Evolutionary conservation across 352 stramenopile genomes (phyloP).

Genomic region (Nannochloropsis limnetica): DNA sequence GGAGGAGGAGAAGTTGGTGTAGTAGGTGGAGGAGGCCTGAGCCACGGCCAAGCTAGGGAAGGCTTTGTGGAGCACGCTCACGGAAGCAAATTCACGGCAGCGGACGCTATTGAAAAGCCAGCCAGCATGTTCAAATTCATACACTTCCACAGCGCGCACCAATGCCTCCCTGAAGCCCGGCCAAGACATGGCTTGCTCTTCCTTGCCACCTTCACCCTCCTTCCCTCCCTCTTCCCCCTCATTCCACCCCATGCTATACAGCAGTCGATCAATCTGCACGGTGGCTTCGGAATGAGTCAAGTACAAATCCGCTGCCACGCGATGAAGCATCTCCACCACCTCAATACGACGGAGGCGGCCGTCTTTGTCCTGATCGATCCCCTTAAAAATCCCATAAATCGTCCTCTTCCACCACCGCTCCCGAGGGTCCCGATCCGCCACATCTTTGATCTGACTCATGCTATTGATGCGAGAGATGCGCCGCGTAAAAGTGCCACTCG

Average conservation of each 20-base stretch:
- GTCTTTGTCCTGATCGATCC: neutral
- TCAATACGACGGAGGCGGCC: neutral
- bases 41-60: neutral
- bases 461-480: neutral
- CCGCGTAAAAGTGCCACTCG: neutral
- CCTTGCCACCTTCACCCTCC: neutral
- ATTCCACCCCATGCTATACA: neutral
- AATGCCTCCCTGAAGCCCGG: slow-evolving; percentile 6
- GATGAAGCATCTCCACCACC: neutral
- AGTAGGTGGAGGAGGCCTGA: neutral
- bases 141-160: slow-evolving; percentile 1
- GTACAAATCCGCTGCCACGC: slow-evolving; percentile 2
- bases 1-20: neutral
- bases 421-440: neutral
- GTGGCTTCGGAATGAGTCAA: neutral
- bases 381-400: slow-evolving; percentile 28
- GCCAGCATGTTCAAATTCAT: slow-evolving; percentile 14
- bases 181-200: neutral
- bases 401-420: slow-evolving; percentile 27
- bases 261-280: neutral
- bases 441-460: neutral
- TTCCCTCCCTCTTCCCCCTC: neutral
- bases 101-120: neutral
- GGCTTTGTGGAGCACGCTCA: neutral
- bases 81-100: neutral